These are phyloP conservation scores for Angomonas ambiguus DNA, from an alignment of 208 protist genomes.

Conservation along the genomic window DNA sequence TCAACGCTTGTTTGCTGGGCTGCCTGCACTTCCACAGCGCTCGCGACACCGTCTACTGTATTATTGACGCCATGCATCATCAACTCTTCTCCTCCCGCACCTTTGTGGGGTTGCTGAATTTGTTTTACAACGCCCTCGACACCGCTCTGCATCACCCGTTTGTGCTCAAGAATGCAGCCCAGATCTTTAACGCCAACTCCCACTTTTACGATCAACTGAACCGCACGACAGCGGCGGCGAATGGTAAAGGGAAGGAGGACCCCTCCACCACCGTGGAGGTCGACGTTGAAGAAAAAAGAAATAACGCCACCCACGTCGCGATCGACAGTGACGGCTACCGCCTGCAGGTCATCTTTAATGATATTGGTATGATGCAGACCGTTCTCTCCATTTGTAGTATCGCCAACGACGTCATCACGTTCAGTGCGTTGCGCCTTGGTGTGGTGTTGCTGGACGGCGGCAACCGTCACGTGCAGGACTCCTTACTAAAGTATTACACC, in stretches of 20 bases:
- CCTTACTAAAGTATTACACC: slow-evolving; percentile 56
- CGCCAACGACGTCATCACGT: slow-evolving; percentile 56
- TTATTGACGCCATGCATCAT: slow-evolving; percentile 39
- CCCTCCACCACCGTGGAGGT: not conserved
- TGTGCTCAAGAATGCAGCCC: not conserved
- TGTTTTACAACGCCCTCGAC: slow-evolving; percentile 60
- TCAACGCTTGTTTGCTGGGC: slow-evolving; percentile 31
- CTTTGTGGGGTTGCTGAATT: slow-evolving; percentile 63
- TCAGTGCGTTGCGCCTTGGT: slow-evolving; percentile 55
- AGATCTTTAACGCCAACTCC: not conserved
- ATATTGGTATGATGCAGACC: slow-evolving; percentile 49
- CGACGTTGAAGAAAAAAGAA: slow-evolving; percentile 7
- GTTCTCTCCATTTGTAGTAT: slow-evolving; percentile 44
- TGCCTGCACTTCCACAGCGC: slow-evolving; percentile 22
- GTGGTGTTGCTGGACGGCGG: slow-evolving; percentile 72
- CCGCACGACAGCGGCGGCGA: not conserved
- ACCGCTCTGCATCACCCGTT: slow-evolving; percentile 35
- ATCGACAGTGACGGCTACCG: slow-evolving; percentile 22
- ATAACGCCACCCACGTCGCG: slow-evolving; percentile 8
- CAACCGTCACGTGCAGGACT: slow-evolving; percentile 57
- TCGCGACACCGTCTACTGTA: slow-evolving; percentile 31
- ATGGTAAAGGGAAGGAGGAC: not conserved
- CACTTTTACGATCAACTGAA: not conserved
- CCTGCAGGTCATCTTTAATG: slow-evolving; percentile 57
- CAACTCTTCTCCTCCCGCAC: slow-evolving; percentile 45